A percentile compares a stretch with the other conserved stretches of the same genome.
Evolutionary conservation across 495 filamentous ascomycete species (phyloP).

Genomic region (Neurospora tetraspora): DNA sequence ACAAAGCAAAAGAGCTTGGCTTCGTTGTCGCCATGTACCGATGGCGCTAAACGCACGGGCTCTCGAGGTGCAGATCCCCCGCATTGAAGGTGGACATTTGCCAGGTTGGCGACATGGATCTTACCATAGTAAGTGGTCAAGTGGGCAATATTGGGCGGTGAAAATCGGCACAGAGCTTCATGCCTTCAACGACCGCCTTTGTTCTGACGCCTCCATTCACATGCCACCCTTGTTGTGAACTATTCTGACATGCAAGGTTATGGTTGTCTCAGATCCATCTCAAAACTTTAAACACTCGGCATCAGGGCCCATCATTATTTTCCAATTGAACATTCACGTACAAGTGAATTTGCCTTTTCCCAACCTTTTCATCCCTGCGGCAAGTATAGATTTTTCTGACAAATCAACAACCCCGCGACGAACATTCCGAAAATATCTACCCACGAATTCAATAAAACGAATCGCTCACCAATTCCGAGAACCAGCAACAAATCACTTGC

Average conservation of each 20-base stretch:
- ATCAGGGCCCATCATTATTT: not conserved
- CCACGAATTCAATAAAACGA: not conserved
- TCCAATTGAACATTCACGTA: not conserved
- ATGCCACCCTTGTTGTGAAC: not conserved
- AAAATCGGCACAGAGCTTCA: not conserved
- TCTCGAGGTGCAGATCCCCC: not conserved
- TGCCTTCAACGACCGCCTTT: conserved; percentile 6
- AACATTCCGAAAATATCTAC: not conserved
- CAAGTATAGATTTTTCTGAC: not conserved
- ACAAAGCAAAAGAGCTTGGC: not conserved
- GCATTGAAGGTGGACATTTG: not conserved
- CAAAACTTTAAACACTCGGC: not conserved
- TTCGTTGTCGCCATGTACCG: not conserved
- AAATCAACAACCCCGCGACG: not conserved
- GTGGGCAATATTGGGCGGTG: not conserved
- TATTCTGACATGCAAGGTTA: not conserved
- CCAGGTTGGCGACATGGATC: conserved; percentile 1
- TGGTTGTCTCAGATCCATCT: not conserved
- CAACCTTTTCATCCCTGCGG: not conserved
- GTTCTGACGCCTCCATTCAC: not conserved
- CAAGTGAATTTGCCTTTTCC: not conserved
- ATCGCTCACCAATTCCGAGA: not conserved
- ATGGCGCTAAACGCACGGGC: not conserved
- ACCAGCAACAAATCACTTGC: not conserved
- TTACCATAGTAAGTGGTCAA: not conserved